These are phyloP conservation scores for Pseudonitzschia delicatissima DNA, from an alignment of 108 stramenopile genomes.

Conservation along the genomic window DNA sequence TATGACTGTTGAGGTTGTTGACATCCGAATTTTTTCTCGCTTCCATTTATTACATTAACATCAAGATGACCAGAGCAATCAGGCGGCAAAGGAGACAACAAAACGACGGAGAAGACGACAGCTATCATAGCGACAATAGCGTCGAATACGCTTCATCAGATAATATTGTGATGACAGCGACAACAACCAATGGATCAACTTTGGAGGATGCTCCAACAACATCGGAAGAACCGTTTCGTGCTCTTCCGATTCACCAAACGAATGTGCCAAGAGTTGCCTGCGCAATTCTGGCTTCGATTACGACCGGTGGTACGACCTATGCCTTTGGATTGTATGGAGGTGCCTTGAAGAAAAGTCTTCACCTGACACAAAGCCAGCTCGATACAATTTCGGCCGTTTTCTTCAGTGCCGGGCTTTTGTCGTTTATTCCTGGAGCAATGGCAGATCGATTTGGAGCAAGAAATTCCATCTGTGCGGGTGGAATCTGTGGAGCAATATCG, in stretches of 20 bases:
- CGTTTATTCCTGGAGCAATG: slow-evolving; percentile 72
- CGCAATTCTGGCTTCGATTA: slow-evolving; percentile 63
- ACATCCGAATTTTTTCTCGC: neutral
- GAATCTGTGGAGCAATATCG: slow-evolving; percentile 40
- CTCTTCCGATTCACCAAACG: slow-evolving; percentile 9
- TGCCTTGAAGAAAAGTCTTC: slow-evolving; percentile 63
- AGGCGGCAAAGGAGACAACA: neutral
- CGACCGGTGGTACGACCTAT: slow-evolving; percentile 82
- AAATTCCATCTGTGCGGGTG: slow-evolving; percentile 50
- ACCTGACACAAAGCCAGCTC: slow-evolving; percentile 66
- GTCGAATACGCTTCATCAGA: neutral
- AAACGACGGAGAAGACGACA: neutral
- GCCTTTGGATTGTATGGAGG: slow-evolving; percentile 81
- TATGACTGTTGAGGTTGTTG: too few relatives aligned
- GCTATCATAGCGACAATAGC: neutral
- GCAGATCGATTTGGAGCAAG: slow-evolving; percentile 66
- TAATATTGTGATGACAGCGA: too few relatives aligned
- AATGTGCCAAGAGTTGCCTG: slow-evolving; percentile 65
- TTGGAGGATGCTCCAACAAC: too few relatives aligned
- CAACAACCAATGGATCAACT: neutral
- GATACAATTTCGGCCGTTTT: slow-evolving; percentile 71
- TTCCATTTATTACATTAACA: neutral
- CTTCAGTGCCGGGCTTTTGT: slow-evolving; percentile 72
- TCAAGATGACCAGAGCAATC: neutral
- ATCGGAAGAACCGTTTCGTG: too few relatives aligned